Conservation (phyloP, 495 filamentous ascomycete species). For the Penicillium riverlandense region DNA sequence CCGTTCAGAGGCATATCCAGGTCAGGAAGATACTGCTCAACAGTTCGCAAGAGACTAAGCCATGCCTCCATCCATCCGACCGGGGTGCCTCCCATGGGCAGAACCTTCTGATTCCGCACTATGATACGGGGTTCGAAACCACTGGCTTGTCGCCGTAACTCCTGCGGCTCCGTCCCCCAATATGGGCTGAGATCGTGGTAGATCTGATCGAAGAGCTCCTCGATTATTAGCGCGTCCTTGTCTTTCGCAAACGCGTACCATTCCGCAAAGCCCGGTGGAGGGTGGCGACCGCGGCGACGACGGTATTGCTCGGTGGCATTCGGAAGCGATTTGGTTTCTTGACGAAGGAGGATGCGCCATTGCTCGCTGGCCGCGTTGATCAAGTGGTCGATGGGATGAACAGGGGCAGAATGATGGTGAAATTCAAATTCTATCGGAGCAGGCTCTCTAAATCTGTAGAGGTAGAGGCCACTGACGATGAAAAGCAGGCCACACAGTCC, state of each 20-base stretch:
- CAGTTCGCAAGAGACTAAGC: conserved; percentile 46
- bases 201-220: conserved; percentile 52
- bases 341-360: not conserved
- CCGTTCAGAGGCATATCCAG: conserved; percentile 62
- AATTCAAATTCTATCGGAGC: not conserved
- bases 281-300: conserved; percentile 18
- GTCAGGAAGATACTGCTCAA: conserved; percentile 55
- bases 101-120: conserved; percentile 5
- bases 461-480: too few species aligned
- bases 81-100: not conserved
- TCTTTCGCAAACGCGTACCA: conserved; percentile 61
- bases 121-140: conserved; percentile 5
- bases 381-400: conserved; percentile 6
- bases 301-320: conserved; percentile 4
- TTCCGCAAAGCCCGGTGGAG: conserved; percentile 57
- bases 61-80: conserved; percentile 4
- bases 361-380: conserved; percentile 3
- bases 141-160: conserved; percentile 27
- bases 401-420: not conserved
- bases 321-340: conserved; percentile 1
- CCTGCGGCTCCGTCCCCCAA: conserved; percentile 43
- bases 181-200: conserved; percentile 57
- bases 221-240: conserved; percentile 37
- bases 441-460: too few species aligned
- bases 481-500: too few species aligned